Conservation (phyloP, 2,329 filamentous ascomycete species). For the Fusarium nygamai region DNA sequence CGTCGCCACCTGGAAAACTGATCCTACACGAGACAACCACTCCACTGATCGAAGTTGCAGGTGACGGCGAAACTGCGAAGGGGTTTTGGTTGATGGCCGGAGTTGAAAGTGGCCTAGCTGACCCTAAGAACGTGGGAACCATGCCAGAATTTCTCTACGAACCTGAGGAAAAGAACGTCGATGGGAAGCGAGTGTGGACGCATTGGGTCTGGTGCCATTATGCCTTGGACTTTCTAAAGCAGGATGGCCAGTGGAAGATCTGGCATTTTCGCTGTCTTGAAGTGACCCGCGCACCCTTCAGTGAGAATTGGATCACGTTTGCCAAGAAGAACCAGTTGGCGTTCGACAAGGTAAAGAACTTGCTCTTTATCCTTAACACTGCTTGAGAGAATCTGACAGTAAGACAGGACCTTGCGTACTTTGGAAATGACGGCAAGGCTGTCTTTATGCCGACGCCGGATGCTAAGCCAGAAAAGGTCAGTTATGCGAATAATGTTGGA, state of each 20-base stretch:
- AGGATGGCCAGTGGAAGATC: neutral
- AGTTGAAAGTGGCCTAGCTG: neutral
- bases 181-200: neutral
- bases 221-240: neutral
- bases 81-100: neutral
- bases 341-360: neutral
- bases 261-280: neutral
- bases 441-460: neutral
- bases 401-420: neutral
- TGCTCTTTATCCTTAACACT: fast-evolving
- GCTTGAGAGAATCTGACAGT: fast-evolving
- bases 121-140: neutral
- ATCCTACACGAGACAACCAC: neutral
- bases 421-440: neutral
- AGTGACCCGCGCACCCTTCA: neutral
- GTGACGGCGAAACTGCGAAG: neutral
- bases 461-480: neutral
- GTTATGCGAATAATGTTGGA: fast-evolving
- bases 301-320: neutral
- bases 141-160: neutral
- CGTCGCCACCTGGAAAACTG: fast-evolving
- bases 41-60: neutral
- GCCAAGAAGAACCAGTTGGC: neutral
- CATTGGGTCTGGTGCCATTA: neutral
- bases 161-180: neutral